phyloP scores from a whole-genome alignment of 2,329 filamentous ascomycete species.

The Aspergillus thermomutatus region DNA sequence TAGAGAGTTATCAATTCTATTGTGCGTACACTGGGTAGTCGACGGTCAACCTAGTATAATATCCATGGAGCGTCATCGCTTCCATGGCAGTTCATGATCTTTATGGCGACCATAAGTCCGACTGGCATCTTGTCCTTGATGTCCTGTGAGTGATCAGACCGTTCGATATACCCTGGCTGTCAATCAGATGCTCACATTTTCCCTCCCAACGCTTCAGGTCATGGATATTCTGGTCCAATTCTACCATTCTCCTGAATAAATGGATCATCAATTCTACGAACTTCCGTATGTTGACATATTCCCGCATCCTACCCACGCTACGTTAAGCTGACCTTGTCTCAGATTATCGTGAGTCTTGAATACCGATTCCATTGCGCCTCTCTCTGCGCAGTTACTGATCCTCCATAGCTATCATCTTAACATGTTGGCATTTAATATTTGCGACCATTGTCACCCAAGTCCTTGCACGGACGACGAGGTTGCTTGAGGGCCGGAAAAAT shows the following conservation, averaged over 20 bases:
- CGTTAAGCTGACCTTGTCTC: neutral
- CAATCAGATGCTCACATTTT: too few relatives aligned
- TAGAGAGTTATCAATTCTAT: neutral
- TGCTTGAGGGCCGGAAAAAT: slow-evolving; percentile 85
- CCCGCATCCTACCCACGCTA: neutral
- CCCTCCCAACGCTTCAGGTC: slow-evolving; percentile 3
- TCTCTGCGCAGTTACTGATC: neutral
- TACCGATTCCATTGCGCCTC: neutral
- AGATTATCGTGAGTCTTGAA: slow-evolving; percentile 14
- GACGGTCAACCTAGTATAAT: neutral
- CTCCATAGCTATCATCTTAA: slow-evolving; percentile 60
- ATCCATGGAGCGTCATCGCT: neutral
- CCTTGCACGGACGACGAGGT: slow-evolving; percentile 77
- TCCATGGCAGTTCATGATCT: neutral
- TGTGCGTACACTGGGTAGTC: neutral
- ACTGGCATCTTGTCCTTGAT: neutral
- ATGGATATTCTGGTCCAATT: slow-evolving; percentile 20
- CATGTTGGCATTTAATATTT: slow-evolving; percentile 89
- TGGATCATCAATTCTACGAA: slow-evolving; percentile 81
- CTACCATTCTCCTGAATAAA: slow-evolving; percentile 89
- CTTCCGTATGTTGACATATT: slow-evolving; percentile 62
- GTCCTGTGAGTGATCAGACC: neutral
- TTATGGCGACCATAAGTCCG: neutral
- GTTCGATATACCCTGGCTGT: too few relatives aligned
- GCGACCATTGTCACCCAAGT: slow-evolving; percentile 89